Conservation (phyloP, 23 red algal genomes). For the Agarophyton chilense region DNA sequence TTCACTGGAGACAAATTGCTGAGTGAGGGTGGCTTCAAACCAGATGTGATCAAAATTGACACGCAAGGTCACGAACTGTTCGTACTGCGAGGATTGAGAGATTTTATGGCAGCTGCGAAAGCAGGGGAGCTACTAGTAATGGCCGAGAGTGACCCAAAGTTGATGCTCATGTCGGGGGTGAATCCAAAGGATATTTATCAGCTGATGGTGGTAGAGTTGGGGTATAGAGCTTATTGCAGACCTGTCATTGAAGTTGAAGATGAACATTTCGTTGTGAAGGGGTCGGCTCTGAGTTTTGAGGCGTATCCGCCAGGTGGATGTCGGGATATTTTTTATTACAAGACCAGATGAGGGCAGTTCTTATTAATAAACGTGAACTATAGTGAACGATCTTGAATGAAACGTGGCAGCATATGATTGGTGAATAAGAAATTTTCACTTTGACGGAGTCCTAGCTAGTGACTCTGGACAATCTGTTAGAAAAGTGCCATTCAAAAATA, state of each 20-base stretch:
- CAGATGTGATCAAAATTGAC: constrained; percentile 53
- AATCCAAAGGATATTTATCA: constrained; percentile 56
- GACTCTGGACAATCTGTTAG: too few species aligned
- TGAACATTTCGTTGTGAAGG: constrained; percentile 22
- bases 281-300: constrained; percentile 9
- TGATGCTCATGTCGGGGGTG: constrained; percentile 35
- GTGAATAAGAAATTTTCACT: too few species aligned
- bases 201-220: constrained; percentile 41
- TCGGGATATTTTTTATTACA: constrained; percentile 65
- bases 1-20: constrained; percentile 30
- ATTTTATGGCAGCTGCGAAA: constrained; percentile 8
- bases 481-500: too few species aligned
- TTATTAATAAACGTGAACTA: too few species aligned
- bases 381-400: too few species aligned
- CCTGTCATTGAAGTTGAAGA: constrained; percentile 30
- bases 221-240: constrained; percentile 37
- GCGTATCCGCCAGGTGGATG: constrained; percentile 35
- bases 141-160: constrained; percentile 55
- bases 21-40: constrained; percentile 41
- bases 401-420: too few species aligned
- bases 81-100: constrained; percentile 34
- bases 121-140: constrained; percentile 21
- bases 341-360: not conserved
- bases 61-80: constrained; percentile 57
- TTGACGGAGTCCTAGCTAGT: too few species aligned